Conservation (phyloP, 148 eudicot species). For the Fagopyrum tataricum region DNA sequence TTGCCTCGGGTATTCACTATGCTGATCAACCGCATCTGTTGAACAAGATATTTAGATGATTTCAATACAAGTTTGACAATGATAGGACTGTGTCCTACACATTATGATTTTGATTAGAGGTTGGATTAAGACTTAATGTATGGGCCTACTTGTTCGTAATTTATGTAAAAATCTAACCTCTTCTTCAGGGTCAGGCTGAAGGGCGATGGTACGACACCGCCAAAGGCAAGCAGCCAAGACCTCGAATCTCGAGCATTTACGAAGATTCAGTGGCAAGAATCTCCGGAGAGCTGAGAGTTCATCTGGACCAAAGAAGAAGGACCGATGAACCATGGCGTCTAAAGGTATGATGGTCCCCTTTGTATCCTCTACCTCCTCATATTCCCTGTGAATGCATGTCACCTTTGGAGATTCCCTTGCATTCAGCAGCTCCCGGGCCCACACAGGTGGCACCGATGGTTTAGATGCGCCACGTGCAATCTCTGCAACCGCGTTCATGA, state of each 20-base stretch:
- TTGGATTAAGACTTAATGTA: too few relatives aligned
- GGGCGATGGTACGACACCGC: constrained; percentile 28
- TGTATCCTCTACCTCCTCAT: constrained; percentile 4
- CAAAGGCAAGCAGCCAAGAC: constrained; percentile 25
- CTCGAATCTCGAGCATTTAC: constrained; percentile 18
- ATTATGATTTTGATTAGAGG: too few relatives aligned
- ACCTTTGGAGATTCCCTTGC: constrained; percentile 11
- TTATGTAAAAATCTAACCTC: constrained; percentile 17
- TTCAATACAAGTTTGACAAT: too few relatives aligned
- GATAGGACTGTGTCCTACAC: too few relatives aligned
- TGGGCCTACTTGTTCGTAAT: too few relatives aligned
- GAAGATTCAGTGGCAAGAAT: constrained; percentile 4
- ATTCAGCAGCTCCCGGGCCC: constrained; percentile 17
- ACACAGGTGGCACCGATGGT: constrained; percentile 15
- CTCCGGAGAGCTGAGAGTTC: constrained; percentile 12
- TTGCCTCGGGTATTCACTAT: constrained; percentile 15
- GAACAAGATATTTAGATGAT: too few relatives aligned
- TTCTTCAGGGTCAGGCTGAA: constrained; percentile 9
- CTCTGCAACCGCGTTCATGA: constrained; percentile 11
- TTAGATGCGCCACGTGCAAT: constrained; percentile 6
- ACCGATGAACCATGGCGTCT: constrained; percentile 3
- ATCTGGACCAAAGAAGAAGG: constrained; percentile 15
- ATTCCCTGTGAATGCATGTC: constrained; percentile 12
- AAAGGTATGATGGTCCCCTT: not conserved
- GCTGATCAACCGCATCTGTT: constrained; percentile 11